Base-by-base conservation (phyloP, 1,139 yeast genomes). In the Debaryomyces coudertii region DNA sequence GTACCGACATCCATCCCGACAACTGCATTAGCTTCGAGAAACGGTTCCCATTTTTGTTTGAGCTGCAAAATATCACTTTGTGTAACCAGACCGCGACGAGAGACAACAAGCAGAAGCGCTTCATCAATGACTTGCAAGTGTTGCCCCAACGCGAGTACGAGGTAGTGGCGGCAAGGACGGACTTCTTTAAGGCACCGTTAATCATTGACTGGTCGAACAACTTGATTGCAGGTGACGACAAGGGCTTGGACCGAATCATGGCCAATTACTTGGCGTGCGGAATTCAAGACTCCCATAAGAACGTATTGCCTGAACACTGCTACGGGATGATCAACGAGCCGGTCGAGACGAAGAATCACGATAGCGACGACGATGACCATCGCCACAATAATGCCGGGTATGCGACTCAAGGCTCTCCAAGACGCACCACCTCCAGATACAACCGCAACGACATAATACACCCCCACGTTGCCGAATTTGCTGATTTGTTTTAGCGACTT, bases 181-280 rank as follows among this genome's bases (percentile, higher is more conserved):
- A 23, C 31, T 46, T 43, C 9, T 22, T 25, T 30, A 36, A 40
- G 30, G 64, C 77, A 5, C 87, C 84, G 0, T 67, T 83, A 49
- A 70, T 81, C 31, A 80, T 82, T 43, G 88, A 83, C 64, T 79
- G 82, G 75, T 75, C 74, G 45, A 74, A 80, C 57, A 62, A 69
- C 44, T 61, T 76, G 57, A 66, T 82, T 47, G 87, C 87, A 3
- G 73, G 75, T 47, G 78, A 78, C 53, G 75, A 71, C 43, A 59
- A 62, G 9, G 68, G 76, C 41, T 65, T 76, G 49, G 72, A 70
- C 53, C 55, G 78, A 36, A 69, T 76, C 48, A 68, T 76, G 69
- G 66, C 68, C 35, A 72, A 76, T 61, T 73, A 72, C 57, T 60
- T 65, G 50, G 57, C 65, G 43, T 68, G 76, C 47, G 76, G 76